Percentiles rank a stretch among this genome's conserved stretches.
phyloP scores from a whole-genome alignment of 306 rosid genomes.

The Hippophae tibetana region DNA sequence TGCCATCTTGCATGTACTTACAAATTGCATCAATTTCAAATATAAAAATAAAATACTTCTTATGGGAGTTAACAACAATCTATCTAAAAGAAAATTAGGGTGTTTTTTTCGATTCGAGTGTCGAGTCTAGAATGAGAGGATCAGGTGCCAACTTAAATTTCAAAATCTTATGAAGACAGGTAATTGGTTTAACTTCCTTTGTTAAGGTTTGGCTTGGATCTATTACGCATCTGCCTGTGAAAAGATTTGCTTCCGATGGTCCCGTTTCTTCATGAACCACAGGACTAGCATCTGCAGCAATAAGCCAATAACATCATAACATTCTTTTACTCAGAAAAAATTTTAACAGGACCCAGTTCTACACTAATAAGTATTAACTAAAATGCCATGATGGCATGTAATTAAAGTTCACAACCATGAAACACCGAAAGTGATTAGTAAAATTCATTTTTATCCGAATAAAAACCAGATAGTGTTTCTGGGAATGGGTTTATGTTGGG shows the following conservation, averaged over 20 bases:
- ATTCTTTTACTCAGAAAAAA: background rate
- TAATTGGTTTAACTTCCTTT: slow-evolving; percentile 51
- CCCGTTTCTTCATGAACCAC: slow-evolving; percentile 58
- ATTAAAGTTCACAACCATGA: too few relatives aligned
- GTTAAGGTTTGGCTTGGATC: slow-evolving; percentile 45
- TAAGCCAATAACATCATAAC: background rate
- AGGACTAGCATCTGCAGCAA: slow-evolving; percentile 38
- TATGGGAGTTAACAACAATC: too few relatives aligned
- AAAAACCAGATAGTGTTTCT: too few relatives aligned
- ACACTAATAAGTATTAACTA: too few relatives aligned
- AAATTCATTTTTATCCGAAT: too few relatives aligned
- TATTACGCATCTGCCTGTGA: slow-evolving; percentile 44
- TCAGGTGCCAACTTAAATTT: slow-evolving; percentile 51
- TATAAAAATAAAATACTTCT: too few relatives aligned
- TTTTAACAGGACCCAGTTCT: background rate
- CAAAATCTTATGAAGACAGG: slow-evolving; percentile 49
- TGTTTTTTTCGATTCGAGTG: slow-evolving; percentile 9
- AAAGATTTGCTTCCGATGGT: slow-evolving; percentile 54
- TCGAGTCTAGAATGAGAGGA: slow-evolving; percentile 25
- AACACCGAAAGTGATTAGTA: too few relatives aligned
- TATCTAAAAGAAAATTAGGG: too few relatives aligned
- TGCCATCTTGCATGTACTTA: too few relatives aligned
- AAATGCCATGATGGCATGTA: too few relatives aligned
- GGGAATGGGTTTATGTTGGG: too few relatives aligned
- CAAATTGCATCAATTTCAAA: too few relatives aligned